These are phyloP conservation scores for Solanum piurae DNA, from an alignment of 257 asterid genomes.

Conservation along the genomic window DNA sequence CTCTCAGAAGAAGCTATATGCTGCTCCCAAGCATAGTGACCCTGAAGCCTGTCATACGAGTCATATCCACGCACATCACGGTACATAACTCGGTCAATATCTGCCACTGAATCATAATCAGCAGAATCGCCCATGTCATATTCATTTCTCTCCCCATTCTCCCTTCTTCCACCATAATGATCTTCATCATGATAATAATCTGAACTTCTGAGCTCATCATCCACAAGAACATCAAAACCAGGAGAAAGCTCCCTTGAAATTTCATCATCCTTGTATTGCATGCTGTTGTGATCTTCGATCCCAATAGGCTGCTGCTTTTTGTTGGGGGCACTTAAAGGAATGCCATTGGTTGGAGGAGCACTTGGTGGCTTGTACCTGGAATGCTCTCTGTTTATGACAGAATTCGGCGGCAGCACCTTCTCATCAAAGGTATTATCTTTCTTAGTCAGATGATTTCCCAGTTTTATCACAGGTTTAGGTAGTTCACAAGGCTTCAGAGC, in stretches of 20 bases:
- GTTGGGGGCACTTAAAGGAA: slow-evolving; percentile 3
- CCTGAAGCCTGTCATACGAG: slow-evolving; percentile 14
- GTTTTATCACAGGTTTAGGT: slow-evolving; percentile 14
- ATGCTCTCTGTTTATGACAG: slow-evolving; percentile 7
- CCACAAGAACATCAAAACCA: slow-evolving; percentile 91
- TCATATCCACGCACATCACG: slow-evolving; percentile 41
- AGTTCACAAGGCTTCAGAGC: slow-evolving; percentile 21
- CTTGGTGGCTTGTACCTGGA: neutral
- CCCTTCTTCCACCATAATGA: slow-evolving; percentile 51
- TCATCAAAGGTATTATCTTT: slow-evolving; percentile 15
- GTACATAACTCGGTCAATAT: slow-evolving; percentile 36
- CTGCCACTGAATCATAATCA: slow-evolving; percentile 34
- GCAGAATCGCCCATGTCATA: slow-evolving; percentile 34
- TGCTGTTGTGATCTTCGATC: slow-evolving; percentile 3
- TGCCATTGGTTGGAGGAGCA: neutral
- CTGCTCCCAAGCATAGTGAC: slow-evolving; percentile 49
- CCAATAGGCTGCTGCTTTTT: slow-evolving; percentile 10
- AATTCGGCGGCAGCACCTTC: neutral
- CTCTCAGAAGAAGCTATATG: slow-evolving; percentile 44
- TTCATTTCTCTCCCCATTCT: slow-evolving; percentile 19
- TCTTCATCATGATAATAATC: slow-evolving; percentile 66
- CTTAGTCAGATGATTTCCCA: slow-evolving; percentile 23
- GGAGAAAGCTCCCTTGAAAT: slow-evolving; percentile 91
- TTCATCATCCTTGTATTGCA: slow-evolving; percentile 27
- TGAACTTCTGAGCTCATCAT: slow-evolving; percentile 62